phyloP scores from a whole-genome alignment of 768 basidiomycete genomes.

The Suillus occidentalis region DNA sequence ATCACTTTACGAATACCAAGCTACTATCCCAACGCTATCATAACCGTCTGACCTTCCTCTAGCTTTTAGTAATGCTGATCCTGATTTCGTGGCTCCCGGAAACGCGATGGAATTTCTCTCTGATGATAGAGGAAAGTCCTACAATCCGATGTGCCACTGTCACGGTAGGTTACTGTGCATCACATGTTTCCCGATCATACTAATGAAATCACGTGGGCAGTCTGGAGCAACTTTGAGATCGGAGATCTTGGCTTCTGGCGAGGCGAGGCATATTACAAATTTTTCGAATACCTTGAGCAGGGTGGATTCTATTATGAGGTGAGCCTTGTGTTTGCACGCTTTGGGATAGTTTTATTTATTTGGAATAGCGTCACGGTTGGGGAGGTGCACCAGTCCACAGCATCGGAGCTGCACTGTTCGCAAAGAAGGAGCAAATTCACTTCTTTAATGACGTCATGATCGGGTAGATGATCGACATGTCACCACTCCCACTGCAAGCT shows the following conservation, averaged over 20 bases:
- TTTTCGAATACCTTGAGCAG: constrained; percentile 77
- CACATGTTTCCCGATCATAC: not conserved
- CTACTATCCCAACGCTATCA: too few relatives aligned
- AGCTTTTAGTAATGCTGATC: too few relatives aligned
- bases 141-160: constrained; percentile 65
- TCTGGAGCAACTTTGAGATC: constrained; percentile 81
- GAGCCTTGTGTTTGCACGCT: constrained; percentile 14
- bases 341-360: not conserved
- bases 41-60: too few relatives aligned
- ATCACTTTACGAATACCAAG: too few relatives aligned
- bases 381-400: constrained; percentile 89
- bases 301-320: constrained; percentile 96
- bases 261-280: constrained; percentile 76
- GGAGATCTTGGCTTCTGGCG: constrained; percentile 90
- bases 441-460: constrained; percentile 72
- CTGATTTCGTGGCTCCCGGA: too few relatives aligned
- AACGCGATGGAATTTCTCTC: too few relatives aligned
- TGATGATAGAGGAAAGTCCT: too few relatives aligned
- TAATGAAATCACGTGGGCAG: constrained; percentile 35
- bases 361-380: constrained; percentile 51
- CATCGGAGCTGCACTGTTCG: constrained; percentile 78
- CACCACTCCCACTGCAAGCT: constrained; percentile 16
- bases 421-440: constrained; percentile 71
- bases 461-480: constrained; percentile 69
- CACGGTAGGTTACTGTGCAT: constrained; percentile 39